Base-by-base conservation (phyloP, 2,329 filamentous ascomycete species). In the Diaporthe velutina region DNA sequence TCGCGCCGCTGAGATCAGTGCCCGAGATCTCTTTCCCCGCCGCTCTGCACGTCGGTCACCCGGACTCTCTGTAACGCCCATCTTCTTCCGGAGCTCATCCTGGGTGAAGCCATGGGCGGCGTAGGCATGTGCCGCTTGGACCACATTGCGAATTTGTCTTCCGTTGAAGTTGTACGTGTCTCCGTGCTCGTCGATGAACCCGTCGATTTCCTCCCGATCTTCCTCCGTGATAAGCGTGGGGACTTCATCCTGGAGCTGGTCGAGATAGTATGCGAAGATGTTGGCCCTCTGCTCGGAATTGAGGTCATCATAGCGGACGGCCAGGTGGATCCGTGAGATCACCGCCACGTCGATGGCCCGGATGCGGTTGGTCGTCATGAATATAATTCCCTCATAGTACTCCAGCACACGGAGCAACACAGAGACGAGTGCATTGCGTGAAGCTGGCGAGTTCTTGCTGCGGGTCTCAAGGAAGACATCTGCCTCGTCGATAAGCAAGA, bases 61-160 rank as follows among this genome's bases (percentile, higher is more conserved):
- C 25, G 22, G 22, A 4, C 19, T 35, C 3, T 58, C 70, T 40
- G 55, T 17, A 5, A 40, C 28, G 28, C 30, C 35, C 8, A 35
- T 58, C 45, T 17, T 28, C 33, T 28, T 42, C 8, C n/a, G 30
- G 10, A 72, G n/a, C 13, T 54, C 15, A 15, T 15, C 57, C 30
- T 33, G 12, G 15, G 19, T 40, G 57, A 72, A 38, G 10, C 40
- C 28, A 38, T 64, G 57, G n/a, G 55, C 61, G 22, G 70, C 57
- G 6, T 72, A 72, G 3, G 70, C 57, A 35, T 72, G 57, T 15
- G 77, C 77, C 50, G 28, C 64, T 42, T 48, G 52, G 25, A 73
- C 71, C 9, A 73, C 61, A n/a, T 73, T 73, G 19, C 71, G 71
- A 30, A 73, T 73, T n/a, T 73, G 71, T 48, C 71, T 50, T 7